Evolutionary conservation across 106 monocot genomes (phyloP).

Genomic region (Dioscorea zingiberensis): DNA sequence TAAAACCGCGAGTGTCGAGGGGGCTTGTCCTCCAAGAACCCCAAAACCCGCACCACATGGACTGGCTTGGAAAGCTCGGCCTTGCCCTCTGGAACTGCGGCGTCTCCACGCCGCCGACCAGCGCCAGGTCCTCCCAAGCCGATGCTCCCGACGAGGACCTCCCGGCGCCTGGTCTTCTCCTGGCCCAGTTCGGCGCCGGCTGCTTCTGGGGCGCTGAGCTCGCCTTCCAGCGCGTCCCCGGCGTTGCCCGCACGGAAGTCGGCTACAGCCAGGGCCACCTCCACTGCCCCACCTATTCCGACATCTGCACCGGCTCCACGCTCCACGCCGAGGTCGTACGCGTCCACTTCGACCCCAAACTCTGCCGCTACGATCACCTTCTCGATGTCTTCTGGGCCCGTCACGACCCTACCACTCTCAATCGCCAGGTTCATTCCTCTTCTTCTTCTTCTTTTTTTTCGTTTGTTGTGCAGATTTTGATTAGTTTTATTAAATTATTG

Average conservation of each 20-base stretch:
- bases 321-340: conserved; percentile 73
- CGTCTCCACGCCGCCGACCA: too few species aligned
- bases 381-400: conserved; percentile 66
- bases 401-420: conserved; percentile 71
- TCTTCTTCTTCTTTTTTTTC: too few species aligned
- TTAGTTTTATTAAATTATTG: too few species aligned
- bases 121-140: too few species aligned
- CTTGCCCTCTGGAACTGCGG: too few species aligned
- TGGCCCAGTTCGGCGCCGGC: conserved; percentile 68
- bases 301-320: conserved; percentile 56
- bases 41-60: too few species aligned
- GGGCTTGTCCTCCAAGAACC: too few species aligned
- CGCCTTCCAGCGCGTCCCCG: conserved; percentile 56
- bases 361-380: conserved; percentile 45
- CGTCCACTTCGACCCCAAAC: conserved; percentile 59
- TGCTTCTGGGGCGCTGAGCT: conserved; percentile 86
- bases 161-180: neutral
- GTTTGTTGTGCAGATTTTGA: too few species aligned
- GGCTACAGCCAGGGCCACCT: conserved; percentile 78
- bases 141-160: too few species aligned
- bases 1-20: too few species aligned
- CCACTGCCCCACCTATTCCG: conserved; percentile 47
- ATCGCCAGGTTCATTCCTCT: conserved; percentile 48
- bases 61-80: too few species aligned
- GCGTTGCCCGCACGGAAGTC: conserved; percentile 74